Conservation (phyloP, 257 asterid genomes). For the Solanum piurae region DNA sequence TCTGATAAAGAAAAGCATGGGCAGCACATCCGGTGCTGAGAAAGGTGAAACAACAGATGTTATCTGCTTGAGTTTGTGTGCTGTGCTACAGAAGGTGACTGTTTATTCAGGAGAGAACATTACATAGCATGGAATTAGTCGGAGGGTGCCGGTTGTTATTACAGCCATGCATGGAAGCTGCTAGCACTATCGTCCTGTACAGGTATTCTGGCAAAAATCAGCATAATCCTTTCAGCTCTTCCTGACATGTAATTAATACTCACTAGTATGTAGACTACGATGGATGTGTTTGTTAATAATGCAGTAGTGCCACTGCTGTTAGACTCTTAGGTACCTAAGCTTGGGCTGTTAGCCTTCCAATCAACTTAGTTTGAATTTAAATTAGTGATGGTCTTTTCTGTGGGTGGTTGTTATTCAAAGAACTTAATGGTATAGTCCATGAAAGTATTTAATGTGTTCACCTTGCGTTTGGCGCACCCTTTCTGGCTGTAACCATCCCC, state of each 20-base stretch:
- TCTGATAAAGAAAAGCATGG: constrained; percentile 20
- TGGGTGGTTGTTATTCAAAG: neutral
- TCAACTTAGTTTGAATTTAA: neutral
- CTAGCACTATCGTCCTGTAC: constrained; percentile 14
- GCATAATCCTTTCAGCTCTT: constrained; percentile 24
- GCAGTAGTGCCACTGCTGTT: neutral
- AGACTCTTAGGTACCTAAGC: neutral
- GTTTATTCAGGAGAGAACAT: constrained; percentile 10
- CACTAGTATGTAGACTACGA: neutral
- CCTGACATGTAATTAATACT: constrained; percentile 31
- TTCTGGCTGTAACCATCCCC: neutral
- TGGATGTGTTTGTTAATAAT: neutral
- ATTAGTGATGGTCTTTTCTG: neutral
- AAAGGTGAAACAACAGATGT: constrained; percentile 19
- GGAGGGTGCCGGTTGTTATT: constrained; percentile 13
- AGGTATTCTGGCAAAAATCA: constrained; percentile 19
- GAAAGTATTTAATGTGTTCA: neutral
- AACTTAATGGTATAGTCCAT: neutral
- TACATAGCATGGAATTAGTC: constrained; percentile 23
- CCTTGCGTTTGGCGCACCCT: neutral
- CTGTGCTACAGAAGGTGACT: neutral
- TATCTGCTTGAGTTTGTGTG: constrained; percentile 11
- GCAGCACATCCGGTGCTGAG: constrained; percentile 31
- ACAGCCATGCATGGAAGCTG: constrained; percentile 11
- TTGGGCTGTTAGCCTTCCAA: neutral